Evolutionary conservation across 2,329 filamentous ascomycete species (phyloP).

Genomic region (Nannizziopsis arthrosporioides): DNA sequence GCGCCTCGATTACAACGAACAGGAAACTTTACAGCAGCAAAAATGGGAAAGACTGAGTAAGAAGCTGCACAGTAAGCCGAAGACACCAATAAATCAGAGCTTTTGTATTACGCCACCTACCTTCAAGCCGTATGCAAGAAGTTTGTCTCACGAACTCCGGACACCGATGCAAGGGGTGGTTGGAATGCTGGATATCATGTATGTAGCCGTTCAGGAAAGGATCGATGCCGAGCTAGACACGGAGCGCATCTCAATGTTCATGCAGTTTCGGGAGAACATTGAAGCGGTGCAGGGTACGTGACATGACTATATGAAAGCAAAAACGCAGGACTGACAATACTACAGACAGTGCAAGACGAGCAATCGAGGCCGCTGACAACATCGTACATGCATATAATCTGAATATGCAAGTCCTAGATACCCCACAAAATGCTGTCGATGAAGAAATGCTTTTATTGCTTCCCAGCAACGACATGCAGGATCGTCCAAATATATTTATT

Average conservation of each 20-base stretch:
- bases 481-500: conserved; percentile 33
- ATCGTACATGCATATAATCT: conserved; percentile 65
- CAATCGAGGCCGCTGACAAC: conserved; percentile 63
- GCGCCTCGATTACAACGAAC: conserved; percentile 22
- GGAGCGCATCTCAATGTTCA: conserved; percentile 45
- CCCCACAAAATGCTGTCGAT: conserved; percentile 37
- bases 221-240: conserved; percentile 44
- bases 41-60: conserved; percentile 19
- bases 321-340: neutral
- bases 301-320: neutral
- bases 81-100: conserved; percentile 18
- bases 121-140: conserved; percentile 59
- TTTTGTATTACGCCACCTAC: conserved; percentile 34
- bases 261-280: conserved; percentile 55
- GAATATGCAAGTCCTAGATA: conserved; percentile 62
- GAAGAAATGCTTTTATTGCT: conserved; percentile 23
- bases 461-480: conserved; percentile 19
- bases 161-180: conserved; percentile 68
- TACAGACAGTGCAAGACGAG: conserved; percentile 56
- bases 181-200: conserved; percentile 66
- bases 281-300: conserved; percentile 54
- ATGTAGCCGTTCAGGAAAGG: conserved; percentile 57
- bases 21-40: conserved; percentile 29
- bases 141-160: conserved; percentile 57
- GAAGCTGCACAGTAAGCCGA: conserved; percentile 14